Evolutionary conservation across 2,329 filamentous ascomycete genomes (phyloP).

Genomic region (Aureobasidium namibiae): DNA sequence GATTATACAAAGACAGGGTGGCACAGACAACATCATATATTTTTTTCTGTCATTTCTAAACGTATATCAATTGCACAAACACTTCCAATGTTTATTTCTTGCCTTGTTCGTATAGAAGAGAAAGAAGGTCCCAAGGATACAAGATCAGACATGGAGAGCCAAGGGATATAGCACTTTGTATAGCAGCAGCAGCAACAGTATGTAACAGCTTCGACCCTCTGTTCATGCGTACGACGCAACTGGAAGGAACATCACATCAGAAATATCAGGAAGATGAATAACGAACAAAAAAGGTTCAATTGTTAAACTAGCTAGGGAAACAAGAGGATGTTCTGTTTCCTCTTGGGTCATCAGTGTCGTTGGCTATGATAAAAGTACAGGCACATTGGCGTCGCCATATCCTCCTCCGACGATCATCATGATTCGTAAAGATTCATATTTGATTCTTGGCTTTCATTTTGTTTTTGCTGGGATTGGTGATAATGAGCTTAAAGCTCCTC

Average conservation of each 20-base stretch:
- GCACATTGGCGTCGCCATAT: not conserved
- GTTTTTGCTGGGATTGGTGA: not conserved
- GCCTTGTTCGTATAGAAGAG: too few relatives aligned
- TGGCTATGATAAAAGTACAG: slow-evolving; percentile 8
- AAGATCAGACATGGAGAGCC: too few relatives aligned
- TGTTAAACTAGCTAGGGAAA: not conserved
- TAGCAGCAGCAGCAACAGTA: too few relatives aligned
- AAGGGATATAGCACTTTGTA: too few relatives aligned
- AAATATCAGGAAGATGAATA: not conserved
- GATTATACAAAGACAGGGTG: too few relatives aligned
- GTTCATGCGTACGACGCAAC: too few relatives aligned
- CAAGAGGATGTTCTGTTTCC: not conserved
- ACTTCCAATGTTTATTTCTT: too few relatives aligned
- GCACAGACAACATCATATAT: too few relatives aligned
- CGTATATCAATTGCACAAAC: too few relatives aligned
- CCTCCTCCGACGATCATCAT: slow-evolving; percentile 5
- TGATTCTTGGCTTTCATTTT: not conserved
- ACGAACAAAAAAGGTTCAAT: not conserved
- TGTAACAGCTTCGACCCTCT: too few relatives aligned
- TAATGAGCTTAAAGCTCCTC: slow-evolving; percentile 35
- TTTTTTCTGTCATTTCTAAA: too few relatives aligned
- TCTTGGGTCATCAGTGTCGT: slow-evolving; percentile 2
- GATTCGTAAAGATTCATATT: slow-evolving; percentile 13
- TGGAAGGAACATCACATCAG: not conserved
- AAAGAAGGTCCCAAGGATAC: too few relatives aligned